phyloP scores from a whole-genome alignment of 176 grass and related monocot species.

The Zea mays region Zm-B73-REFERENCE-NAM-5.0 NC_050102.1:41141001-41141500 shows the following conservation, averaged over 20 bases:
- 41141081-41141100: too few relatives aligned
- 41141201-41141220: not conserved
- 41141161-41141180: not conserved
- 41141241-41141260: not conserved
- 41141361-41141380: slow-evolving; percentile 1
- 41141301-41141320: slow-evolving; percentile 24
- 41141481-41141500: slow-evolving; percentile 16
- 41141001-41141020: too few relatives aligned
- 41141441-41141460: not conserved
- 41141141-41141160: not conserved
- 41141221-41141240: not conserved
- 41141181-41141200: not conserved
- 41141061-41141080: not conserved
- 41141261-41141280: not conserved
- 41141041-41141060: not conserved
- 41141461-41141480: slow-evolving; percentile 19
- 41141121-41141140: not conserved
- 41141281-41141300: not conserved
- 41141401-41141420: not conserved
- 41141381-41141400: slow-evolving; percentile 14
- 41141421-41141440: not conserved
- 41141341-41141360: not conserved
- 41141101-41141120: not conserved
- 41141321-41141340: not conserved
- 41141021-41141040: too few relatives aligned